These are phyloP conservation scores for Favolaschia claudopus DNA, from an alignment of 768 basidiomycete species.

Conservation along the genomic window DNA sequence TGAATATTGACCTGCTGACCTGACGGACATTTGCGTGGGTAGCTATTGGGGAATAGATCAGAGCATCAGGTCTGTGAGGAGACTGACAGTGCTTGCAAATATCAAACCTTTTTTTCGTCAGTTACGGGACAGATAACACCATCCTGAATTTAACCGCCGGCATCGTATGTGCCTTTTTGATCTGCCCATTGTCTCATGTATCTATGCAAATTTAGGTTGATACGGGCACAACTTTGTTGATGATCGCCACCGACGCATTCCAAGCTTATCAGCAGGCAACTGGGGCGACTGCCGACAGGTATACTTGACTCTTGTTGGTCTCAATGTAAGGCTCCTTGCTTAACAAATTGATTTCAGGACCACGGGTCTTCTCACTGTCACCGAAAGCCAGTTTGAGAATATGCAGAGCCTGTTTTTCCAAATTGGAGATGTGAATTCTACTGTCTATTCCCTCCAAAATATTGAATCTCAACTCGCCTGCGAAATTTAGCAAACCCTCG, in stretches of 20 bases:
- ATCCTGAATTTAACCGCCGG: conserved; percentile 49
- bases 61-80: conserved; percentile 43
- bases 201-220: conserved; percentile 45
- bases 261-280: conserved; percentile 60
- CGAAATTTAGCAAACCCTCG: conserved; percentile 51
- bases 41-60: conserved; percentile 58
- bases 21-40: background rate
- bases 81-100: background rate
- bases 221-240: conserved; percentile 60
- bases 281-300: conserved; percentile 60
- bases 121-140: conserved; percentile 33
- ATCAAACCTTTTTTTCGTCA: background rate
- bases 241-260: conserved; percentile 68
- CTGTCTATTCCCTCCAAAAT: too few relatives aligned
- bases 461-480: background rate
- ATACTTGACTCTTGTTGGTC: conserved; percentile 22
- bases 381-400: conserved; percentile 52
- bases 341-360: conserved; percentile 34
- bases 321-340: background rate
- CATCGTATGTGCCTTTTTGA: conserved; percentile 37
- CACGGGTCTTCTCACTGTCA: conserved; percentile 66
- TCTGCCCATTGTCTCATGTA: background rate
- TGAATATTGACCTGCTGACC: background rate
- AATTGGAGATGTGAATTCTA: conserved; percentile 57
- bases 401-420: conserved; percentile 61